These are phyloP conservation scores for Licmophora abbreviata DNA, from an alignment of 108 stramenopile genomes.

Conservation along the genomic window DNA sequence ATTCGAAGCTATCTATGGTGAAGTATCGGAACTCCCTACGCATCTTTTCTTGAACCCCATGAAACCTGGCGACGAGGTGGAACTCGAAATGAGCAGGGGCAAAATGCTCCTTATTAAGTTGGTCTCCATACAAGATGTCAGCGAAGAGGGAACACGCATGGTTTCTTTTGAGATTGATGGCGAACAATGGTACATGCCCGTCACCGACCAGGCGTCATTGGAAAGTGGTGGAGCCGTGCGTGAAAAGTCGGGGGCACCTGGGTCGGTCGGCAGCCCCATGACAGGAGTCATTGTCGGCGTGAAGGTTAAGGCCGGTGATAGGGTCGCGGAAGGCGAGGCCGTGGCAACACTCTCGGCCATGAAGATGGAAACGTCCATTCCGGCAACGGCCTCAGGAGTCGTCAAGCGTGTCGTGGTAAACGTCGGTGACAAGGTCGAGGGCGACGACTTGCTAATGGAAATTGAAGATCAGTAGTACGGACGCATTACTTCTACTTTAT, in stretches of 20 bases:
- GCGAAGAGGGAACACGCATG: conserved; percentile 46
- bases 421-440: conserved; percentile 80
- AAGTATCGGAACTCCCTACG: conserved; percentile 70
- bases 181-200: conserved; percentile 55
- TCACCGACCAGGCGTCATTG: conserved; percentile 37
- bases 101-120: conserved; percentile 39
- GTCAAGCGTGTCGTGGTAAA: conserved; percentile 65
- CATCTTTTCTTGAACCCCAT: conserved; percentile 79
- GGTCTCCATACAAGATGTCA: conserved; percentile 40
- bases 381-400: conserved; percentile 60
- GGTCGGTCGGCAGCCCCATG: conserved; percentile 85
- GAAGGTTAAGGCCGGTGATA: conserved; percentile 80
- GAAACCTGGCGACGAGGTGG: conserved; percentile 80
- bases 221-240: conserved; percentile 24
- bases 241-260: conserved; percentile 55
- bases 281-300: conserved; percentile 85
- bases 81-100: conserved; percentile 56
- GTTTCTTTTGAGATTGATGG: conserved; percentile 90
- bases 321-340: conserved; percentile 76
- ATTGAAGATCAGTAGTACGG: too few relatives aligned
- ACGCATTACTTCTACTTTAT: too few relatives aligned
- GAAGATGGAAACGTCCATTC: conserved; percentile 94
- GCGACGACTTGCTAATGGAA: conserved; percentile 83
- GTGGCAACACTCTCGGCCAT: conserved; percentile 87
- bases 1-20: conserved; percentile 59